Conservation (phyloP, 352 stramenopile genomes). For the Globisporangium paddicum region DNA sequence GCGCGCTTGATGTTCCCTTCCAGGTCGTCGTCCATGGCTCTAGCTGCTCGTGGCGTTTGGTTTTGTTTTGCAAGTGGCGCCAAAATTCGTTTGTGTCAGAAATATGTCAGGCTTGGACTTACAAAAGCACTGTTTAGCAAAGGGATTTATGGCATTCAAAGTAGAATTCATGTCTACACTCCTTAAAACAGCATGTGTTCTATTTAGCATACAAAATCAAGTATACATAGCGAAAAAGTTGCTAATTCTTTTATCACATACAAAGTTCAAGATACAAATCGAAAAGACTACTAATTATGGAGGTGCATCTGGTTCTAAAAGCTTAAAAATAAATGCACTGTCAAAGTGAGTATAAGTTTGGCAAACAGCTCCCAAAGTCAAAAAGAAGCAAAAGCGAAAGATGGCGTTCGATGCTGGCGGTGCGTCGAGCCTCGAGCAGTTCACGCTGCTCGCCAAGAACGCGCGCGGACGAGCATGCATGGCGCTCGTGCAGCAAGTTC, state of each 20-base stretch:
- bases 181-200: not conserved
- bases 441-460: slow-evolving; percentile 91
- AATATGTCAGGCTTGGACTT: not conserved
- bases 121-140: not conserved
- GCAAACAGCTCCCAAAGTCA: slow-evolving; percentile 1
- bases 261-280: too few relatives aligned
- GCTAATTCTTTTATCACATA: too few relatives aligned
- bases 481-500: slow-evolving; percentile 90
- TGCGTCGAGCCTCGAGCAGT: slow-evolving; percentile 87
- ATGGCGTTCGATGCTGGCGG: slow-evolving; percentile 72
- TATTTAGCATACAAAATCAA: not conserved
- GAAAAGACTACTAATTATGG: too few relatives aligned
- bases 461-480: slow-evolving; percentile 87
- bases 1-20: slow-evolving; percentile 53
- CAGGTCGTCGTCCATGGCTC: slow-evolving; percentile 47
- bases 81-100: not conserved
- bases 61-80: not conserved
- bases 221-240: not conserved
- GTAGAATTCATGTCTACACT: not conserved
- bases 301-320: too few relatives aligned
- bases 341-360: too few relatives aligned
- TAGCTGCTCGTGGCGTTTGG: not conserved
- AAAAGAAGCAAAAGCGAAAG: not conserved
- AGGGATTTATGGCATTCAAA: not conserved
- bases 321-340: too few relatives aligned